Conservation (phyloP, 164 flowering plant genomes). For the Aristolochia californica region DNA sequence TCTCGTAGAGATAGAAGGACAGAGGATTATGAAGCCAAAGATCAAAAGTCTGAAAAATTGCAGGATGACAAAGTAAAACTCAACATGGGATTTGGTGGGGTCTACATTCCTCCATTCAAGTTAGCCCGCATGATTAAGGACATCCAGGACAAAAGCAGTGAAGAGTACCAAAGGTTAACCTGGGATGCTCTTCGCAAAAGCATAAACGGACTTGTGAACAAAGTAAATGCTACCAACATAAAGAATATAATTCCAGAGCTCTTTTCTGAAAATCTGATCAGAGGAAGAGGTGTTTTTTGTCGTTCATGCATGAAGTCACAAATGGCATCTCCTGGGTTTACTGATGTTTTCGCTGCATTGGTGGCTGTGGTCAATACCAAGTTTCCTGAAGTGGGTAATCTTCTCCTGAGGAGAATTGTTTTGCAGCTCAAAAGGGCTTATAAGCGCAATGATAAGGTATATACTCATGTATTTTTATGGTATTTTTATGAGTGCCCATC, state of each 20-base stretch:
- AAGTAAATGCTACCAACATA: slow-evolving; percentile 80
- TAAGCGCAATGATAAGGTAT: slow-evolving; percentile 90
- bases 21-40: slow-evolving; percentile 1
- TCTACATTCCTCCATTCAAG: slow-evolving; percentile 86
- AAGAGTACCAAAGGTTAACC: slow-evolving; percentile 76
- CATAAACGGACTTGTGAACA: slow-evolving; percentile 91
- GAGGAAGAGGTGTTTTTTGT: slow-evolving; percentile 93
- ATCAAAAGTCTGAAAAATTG: slow-evolving; percentile 8
- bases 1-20: background rate
- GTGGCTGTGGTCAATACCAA: slow-evolving; percentile 89
- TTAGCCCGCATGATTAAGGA: slow-evolving; percentile 87
- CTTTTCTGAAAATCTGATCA: slow-evolving; percentile 72
- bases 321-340: slow-evolving; percentile 92
- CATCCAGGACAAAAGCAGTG: slow-evolving; percentile 68
- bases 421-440: slow-evolving; percentile 92
- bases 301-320: slow-evolving; percentile 96
- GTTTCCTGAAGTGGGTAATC: slow-evolving; percentile 87
- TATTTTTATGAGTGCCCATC: too few species aligned
- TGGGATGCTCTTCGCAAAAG: slow-evolving; percentile 98
- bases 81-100: slow-evolving; percentile 72
- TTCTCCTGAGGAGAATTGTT: slow-evolving; percentile 69
- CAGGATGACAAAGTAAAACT: slow-evolving; percentile 12
- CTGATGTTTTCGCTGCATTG: slow-evolving; percentile 89
- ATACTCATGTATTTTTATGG: too few species aligned
- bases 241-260: slow-evolving; percentile 87